Conservation (phyloP, 768 basidiomycete genomes). For the Infundibulicybe gibba region DNA sequence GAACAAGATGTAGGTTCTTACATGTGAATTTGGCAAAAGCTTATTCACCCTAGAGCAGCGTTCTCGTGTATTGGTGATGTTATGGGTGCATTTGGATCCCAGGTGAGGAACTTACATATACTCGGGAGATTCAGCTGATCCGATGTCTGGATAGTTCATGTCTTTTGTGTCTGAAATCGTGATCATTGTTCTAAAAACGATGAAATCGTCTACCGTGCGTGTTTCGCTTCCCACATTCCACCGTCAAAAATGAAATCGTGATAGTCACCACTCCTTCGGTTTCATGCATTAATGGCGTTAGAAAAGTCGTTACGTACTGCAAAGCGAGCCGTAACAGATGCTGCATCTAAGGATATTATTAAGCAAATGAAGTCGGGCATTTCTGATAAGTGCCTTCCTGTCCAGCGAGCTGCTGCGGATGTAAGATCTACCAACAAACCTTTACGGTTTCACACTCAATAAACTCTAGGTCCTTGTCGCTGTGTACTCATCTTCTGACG, state of each 20-base stretch:
- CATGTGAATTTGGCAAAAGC: background rate
- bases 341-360: conserved; percentile 71
- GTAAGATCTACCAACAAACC: conserved; percentile 33
- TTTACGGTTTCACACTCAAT: conserved; percentile 11
- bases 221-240: background rate
- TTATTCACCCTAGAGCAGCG: conserved; percentile 54
- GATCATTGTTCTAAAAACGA: conserved; percentile 59
- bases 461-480: conserved; percentile 36
- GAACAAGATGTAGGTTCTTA: conserved; percentile 56
- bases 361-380: conserved; percentile 79
- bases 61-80: conserved; percentile 87
- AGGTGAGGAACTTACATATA: conserved; percentile 48
- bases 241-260: conserved; percentile 2
- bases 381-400: conserved; percentile 76
- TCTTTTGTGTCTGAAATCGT: conserved; percentile 89
- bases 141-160: conserved; percentile 70
- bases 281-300: conserved; percentile 73
- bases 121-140: background rate
- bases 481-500: conserved; percentile 55
- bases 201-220: conserved; percentile 71
- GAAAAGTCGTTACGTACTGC: conserved; percentile 79
- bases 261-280: conserved; percentile 79
- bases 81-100: conserved; percentile 79
- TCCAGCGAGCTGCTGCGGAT: conserved; percentile 82
- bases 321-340: conserved; percentile 81